Evolutionary conservation across 352 stramenopile genomes (phyloP).

Genomic region (Globisporangium paroecandrum): DNA sequence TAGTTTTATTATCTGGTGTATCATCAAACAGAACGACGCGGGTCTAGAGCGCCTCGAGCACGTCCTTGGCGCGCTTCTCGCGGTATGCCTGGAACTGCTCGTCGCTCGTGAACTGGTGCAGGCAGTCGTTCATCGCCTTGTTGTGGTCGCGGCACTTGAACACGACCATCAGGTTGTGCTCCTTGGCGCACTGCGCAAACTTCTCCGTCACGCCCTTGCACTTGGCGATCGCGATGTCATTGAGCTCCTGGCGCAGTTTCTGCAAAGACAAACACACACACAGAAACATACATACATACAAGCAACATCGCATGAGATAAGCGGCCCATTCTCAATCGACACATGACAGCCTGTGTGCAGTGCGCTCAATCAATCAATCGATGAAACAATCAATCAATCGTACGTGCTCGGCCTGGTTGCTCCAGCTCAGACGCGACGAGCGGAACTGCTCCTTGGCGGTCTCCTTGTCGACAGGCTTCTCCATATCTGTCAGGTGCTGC

Average conservation of each 20-base stretch:
- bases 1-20: background rate
- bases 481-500: constrained; percentile 17
- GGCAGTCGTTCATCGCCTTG: constrained; percentile 72
- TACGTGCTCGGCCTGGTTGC: constrained; percentile 81
- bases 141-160: constrained; percentile 75
- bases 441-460: constrained; percentile 68
- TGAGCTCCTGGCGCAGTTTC: constrained; percentile 81
- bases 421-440: constrained; percentile 76
- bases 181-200: constrained; percentile 67
- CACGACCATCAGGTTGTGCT: constrained; percentile 65
- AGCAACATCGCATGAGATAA: constrained; percentile 1
- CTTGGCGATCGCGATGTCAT: constrained; percentile 79
- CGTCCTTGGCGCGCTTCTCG: constrained; percentile 54
- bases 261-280: constrained; percentile 13
- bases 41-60: constrained; percentile 25
- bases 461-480: constrained; percentile 66
- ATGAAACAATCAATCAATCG: constrained; percentile 16
- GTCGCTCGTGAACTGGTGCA: constrained; percentile 77
- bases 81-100: constrained; percentile 71
- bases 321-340: background rate
- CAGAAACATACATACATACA: background rate
- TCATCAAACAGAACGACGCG: background rate
- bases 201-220: constrained; percentile 50
- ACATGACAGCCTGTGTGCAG: background rate
- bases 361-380: constrained; percentile 5